Evolutionary conservation across 176 grass and related monocot species (phyloP).

Genomic region (Triticum dicoccoides): DNA sequence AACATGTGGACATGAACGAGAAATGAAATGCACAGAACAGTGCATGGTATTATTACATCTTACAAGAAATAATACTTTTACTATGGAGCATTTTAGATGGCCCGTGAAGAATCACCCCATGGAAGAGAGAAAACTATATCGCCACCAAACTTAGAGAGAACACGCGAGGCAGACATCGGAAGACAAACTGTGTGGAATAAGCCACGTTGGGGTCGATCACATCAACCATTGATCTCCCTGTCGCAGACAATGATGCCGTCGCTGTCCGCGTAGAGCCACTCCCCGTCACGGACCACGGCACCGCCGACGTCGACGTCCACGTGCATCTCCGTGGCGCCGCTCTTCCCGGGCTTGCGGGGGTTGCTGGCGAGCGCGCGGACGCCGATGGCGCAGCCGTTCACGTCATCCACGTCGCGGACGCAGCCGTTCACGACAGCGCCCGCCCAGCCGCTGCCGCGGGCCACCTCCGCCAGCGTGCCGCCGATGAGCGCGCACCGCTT

Average conservation of each 20-base stretch:
- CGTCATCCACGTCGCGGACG: neutral
- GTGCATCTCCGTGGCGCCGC: neutral
- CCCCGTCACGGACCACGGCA: neutral
- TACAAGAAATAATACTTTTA: too few relatives aligned
- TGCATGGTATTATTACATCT: too few relatives aligned
- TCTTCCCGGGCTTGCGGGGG: neutral
- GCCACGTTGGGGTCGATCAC: neutral
- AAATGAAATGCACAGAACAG: too few relatives aligned
- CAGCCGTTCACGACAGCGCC: neutral
- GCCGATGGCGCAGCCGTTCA: neutral
- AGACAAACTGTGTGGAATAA: neutral
- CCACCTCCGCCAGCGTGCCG: neutral
- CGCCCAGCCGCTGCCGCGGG: neutral
- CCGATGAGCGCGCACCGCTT: neutral
- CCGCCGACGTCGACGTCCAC: neutral
- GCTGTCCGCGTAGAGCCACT: neutral
- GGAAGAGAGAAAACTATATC: too few relatives aligned
- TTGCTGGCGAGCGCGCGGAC: neutral
- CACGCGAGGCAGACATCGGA: too few relatives aligned
- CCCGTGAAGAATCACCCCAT: too few relatives aligned
- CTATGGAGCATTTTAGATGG: too few relatives aligned
- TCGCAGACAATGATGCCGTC: neutral
- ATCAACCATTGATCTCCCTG: neutral
- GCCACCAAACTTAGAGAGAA: too few relatives aligned
- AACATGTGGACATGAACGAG: too few relatives aligned